Evolutionary conservation across 176 grass and related monocot genomes (phyloP).

Genomic region (Alopecurus myosuroides): DNA sequence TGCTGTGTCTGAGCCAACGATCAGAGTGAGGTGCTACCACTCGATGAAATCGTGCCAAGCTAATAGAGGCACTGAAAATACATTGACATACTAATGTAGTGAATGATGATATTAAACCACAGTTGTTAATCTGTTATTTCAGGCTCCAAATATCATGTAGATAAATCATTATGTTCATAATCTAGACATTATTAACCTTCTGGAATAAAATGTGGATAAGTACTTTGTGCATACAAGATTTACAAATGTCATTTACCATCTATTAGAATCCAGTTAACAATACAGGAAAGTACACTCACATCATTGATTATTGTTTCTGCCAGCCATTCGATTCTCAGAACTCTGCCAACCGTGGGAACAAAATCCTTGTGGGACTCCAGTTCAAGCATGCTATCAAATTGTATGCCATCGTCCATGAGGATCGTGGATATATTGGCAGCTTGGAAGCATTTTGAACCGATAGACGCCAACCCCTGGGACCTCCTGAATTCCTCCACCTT

Average conservation of each 20-base stretch:
- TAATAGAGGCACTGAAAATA: not conserved
- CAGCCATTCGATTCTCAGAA: constrained; percentile 76
- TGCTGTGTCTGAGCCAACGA: not conserved
- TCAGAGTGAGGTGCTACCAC: not conserved
- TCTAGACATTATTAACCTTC: not conserved
- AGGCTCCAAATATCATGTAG: not conserved
- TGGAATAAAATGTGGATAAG: not conserved
- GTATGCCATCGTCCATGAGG: constrained; percentile 75
- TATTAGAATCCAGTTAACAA: constrained; percentile 3
- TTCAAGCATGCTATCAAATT: constrained; percentile 76
- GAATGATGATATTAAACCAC: not conserved
- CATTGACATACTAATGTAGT: not conserved
- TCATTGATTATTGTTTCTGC: constrained; percentile 91
- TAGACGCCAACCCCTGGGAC: constrained; percentile 50
- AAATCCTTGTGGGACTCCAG: constrained; percentile 67
- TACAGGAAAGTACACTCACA: constrained; percentile 43
- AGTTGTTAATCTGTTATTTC: not conserved
- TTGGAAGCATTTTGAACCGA: constrained; percentile 69
- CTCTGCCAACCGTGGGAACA: constrained; percentile 63
- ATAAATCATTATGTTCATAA: not conserved
- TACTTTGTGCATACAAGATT: not conserved
- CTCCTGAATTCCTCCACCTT: constrained; percentile 72
- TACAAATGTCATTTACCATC: not conserved
- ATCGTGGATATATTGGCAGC: constrained; percentile 77
- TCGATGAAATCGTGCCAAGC: not conserved